A percentile compares a stretch with the other conserved stretches of the same genome.
Evolutionary conservation across 495 filamentous ascomycete genomes (phyloP).

Genomic region (Immersiella caudata): DNA sequence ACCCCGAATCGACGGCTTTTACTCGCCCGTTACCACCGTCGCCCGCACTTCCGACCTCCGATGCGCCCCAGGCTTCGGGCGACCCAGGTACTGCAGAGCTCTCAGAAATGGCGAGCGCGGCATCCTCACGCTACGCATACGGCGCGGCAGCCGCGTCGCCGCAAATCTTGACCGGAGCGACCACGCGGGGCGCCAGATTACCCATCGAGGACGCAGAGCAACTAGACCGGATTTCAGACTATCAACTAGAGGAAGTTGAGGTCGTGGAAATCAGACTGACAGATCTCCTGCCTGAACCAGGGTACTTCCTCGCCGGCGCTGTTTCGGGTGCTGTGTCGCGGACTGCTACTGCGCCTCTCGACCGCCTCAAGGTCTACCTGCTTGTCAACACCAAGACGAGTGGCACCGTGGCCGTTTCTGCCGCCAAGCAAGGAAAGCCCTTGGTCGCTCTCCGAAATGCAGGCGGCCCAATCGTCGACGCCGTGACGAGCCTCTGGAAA

Average conservation of each 20-base stretch:
- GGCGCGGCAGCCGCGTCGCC: conserved; percentile 14
- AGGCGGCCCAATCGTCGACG: conserved; percentile 68
- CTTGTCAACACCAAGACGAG: conserved; percentile 81
- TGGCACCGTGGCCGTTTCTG: conserved; percentile 58
- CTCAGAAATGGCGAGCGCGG: conserved; percentile 24
- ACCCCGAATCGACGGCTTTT: conserved; percentile 29
- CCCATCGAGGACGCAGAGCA: conserved; percentile 28
- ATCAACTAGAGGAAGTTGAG: conserved; percentile 32
- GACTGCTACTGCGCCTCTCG: conserved; percentile 91
- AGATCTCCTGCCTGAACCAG: conserved; percentile 66
- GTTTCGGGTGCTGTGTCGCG: conserved; percentile 89
- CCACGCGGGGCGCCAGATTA: conserved; percentile 17
- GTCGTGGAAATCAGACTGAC: conserved; percentile 53
- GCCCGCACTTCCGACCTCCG: conserved; percentile 14
- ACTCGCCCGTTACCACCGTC: conserved; percentile 17
- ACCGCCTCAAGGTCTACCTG: conserved; percentile 95
- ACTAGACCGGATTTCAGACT: conserved; percentile 31
- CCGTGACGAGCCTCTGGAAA: conserved; percentile 75
- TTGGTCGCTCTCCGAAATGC: conserved; percentile 67
- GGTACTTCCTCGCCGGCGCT: conserved; percentile 96
- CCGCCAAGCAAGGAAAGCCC: conserved; percentile 72
- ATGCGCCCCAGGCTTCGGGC: neutral
- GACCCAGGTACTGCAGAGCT: neutral
- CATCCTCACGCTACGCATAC: conserved; percentile 10
- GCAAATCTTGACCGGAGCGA: conserved; percentile 22